Percentiles rank a stretch among this genome's conserved stretches.
phyloP scores from a whole-genome alignment of 73 alveolate genomes.

The Uronychia binucleata region DNA sequence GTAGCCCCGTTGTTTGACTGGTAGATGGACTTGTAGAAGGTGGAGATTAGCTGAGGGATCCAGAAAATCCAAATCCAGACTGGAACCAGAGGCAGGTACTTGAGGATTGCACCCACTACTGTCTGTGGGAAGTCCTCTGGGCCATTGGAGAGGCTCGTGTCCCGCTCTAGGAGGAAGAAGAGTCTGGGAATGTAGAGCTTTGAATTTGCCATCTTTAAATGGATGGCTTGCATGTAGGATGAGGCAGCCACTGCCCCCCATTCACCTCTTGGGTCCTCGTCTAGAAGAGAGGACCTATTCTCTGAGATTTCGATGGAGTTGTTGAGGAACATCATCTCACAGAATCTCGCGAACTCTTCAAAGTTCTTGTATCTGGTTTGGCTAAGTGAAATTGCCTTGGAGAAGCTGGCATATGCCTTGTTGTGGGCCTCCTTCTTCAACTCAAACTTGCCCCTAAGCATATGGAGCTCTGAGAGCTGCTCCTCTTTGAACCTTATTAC shows the following conservation, averaged over 20 bases:
- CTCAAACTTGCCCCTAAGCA: background rate
- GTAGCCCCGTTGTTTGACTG: background rate
- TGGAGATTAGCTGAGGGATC: conserved; percentile 31
- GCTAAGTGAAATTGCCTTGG: background rate
- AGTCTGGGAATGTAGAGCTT: background rate
- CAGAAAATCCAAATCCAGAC: conserved; percentile 62
- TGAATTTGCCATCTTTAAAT: background rate
- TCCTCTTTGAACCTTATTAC: background rate
- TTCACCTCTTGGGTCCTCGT: background rate
- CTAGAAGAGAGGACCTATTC: background rate
- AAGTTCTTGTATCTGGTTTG: background rate
- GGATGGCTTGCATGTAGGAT: background rate
- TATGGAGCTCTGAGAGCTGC: background rate
- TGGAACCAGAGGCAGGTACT: conserved; percentile 9
- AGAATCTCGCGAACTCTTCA: background rate
- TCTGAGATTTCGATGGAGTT: background rate
- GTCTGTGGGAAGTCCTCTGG: background rate
- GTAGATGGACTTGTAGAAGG: background rate
- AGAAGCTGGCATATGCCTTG: background rate
- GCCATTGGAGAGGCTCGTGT: background rate
- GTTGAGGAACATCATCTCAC: background rate
- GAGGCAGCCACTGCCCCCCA: background rate
- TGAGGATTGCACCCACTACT: background rate
- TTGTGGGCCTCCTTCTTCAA: background rate
- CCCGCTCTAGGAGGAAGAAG: background rate